Evolutionary conservation across 805 yeast genomes (phyloP), one percentile per base, ranked within the genome.

Genomic region (Spathaspora hagerdaliae): DNA sequence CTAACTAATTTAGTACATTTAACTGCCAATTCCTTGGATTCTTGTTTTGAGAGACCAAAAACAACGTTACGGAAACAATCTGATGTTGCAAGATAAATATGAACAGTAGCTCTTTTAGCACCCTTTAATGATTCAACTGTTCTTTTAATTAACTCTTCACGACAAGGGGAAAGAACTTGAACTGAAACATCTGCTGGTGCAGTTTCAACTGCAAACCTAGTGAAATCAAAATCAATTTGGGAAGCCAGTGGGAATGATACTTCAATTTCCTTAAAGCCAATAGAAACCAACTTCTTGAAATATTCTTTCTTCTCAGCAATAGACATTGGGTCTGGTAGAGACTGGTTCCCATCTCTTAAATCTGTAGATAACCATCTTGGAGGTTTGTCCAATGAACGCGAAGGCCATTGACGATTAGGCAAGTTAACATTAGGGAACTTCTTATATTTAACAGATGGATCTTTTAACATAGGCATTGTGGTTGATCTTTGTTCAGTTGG

Each of bases 311-410:
- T 86, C 57, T 86, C 91, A n/a, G 71, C 82, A 37, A 85, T 72
- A n/a, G 85, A 74, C 95, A 86, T 86, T 44, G 94, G 95, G 59
- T 86, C 94, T 0, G 94, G 92, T 53, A 86, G 74, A 6, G 91
- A 82, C 67, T 86, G 94, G 64, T 86, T 86, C 31, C 95, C 95
- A 59, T 86, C 95, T 56, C 95, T 77, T 50, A 86, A 73, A 58
- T 87, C 95, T 3, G 95, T 86, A 15, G 91, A 82, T 39, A 87
- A 70, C 94, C 94, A 86, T 53, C 94, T 71, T 15, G 95, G 95
- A 3, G 90, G 78, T 59, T 77, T 77, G 42, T 68, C 69, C 46
- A 87, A 60, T 12, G 75, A 64, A 47, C 74, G 73, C 33, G 72
- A 58, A 1, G 95, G 95, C 95, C 95, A 86, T 50, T 76, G 74